Percentiles rank a stretch among this genome's conserved stretches.
phyloP scores from a whole-genome alignment of 306 rosid genomes.

The Inga oerstediana region DNA sequence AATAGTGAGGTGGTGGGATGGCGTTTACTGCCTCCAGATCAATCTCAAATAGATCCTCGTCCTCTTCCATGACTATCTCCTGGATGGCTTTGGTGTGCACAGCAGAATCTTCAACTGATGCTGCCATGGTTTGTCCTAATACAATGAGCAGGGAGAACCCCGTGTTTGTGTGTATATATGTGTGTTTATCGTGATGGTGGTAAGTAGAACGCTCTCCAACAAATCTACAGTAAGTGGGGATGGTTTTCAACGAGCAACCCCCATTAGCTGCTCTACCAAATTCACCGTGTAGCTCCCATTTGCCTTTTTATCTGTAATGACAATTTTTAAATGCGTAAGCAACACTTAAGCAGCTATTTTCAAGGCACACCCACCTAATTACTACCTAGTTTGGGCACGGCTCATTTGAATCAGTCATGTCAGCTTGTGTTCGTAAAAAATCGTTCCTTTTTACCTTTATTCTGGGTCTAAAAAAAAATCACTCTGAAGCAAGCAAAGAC shows the following conservation, averaged over 20 bases:
- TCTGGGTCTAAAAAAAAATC: too few relatives aligned
- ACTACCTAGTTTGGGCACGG: background rate
- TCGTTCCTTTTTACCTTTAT: too few relatives aligned
- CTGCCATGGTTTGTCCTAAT: conserved; percentile 36
- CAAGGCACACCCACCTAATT: background rate
- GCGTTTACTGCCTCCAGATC: conserved; percentile 41
- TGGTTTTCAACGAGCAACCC: conserved; percentile 26
- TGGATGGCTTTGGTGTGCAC: background rate
- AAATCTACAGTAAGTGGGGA: conserved; percentile 35
- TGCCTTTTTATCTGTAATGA: background rate
- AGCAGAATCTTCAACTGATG: conserved; percentile 21
- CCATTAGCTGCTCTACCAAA: conserved; percentile 27
- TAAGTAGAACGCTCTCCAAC: conserved; percentile 58
- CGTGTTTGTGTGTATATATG: background rate
- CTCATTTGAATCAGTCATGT: background rate
- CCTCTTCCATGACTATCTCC: conserved; percentile 43
- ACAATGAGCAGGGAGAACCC: background rate
- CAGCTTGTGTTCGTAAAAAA: background rate
- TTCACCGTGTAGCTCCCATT: conserved; percentile 27
- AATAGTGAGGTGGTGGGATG: conserved; percentile 38
- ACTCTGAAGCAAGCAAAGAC: background rate
- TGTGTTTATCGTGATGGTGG: conserved; percentile 38
- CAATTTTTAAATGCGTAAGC: background rate
- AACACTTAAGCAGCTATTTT: background rate
- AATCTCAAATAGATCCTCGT: conserved; percentile 59